Base-by-base conservation (phyloP, 2,329 filamentous ascomycete genomes). In the Elsinoe batatas region DNA sequence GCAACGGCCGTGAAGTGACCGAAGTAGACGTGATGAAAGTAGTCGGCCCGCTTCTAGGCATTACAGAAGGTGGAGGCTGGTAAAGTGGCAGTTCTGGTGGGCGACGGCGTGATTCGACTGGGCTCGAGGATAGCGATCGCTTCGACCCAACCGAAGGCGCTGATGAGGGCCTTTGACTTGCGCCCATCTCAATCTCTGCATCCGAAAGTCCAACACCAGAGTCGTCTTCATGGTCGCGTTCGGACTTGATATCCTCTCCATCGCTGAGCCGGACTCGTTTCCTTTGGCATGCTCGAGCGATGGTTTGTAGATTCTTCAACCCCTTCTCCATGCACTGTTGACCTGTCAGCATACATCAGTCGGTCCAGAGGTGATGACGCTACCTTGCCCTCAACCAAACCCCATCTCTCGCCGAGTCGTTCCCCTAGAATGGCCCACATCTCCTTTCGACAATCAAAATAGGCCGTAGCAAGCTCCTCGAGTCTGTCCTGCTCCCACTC, bases 301-400 rank as follows among this genome's bases (percentile, higher is more conserved):
- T 80, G 63, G 83, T 82, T 67, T 85, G 83, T 57, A 93, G 78
- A 69, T 88, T 90, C 73, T 90, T 91, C 63, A 91, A 75, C 35
- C 88, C 88, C 65, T 86, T 87, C 68, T 86, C 83, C 83, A 93
- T 88, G 72, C 86, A 89, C 87, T 91, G 61, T 3, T 46, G 35
- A 83, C 30, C 13, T 37, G 11, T 20, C 12, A 13, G n/a, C 12
- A 30, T 10, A 53, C 18, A 15, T n/a, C n/a, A 11, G 6, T 30
- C 46, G 2, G 15, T 5, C 12, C 17, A 1, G 11, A 11, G 3
- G 20, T 18, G 33, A 8, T 3, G 33, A 22, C 81, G 82, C 61
- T 75, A 87, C 89, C 84, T 93, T 79, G 80, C 87, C 78, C 65
- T 95, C 88, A n/a, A 91, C 86, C 3, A 85, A 81, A 56, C 71